phyloP scores from a whole-genome alignment of 139 green algal species.

The Micractinium sp. region DNA sequence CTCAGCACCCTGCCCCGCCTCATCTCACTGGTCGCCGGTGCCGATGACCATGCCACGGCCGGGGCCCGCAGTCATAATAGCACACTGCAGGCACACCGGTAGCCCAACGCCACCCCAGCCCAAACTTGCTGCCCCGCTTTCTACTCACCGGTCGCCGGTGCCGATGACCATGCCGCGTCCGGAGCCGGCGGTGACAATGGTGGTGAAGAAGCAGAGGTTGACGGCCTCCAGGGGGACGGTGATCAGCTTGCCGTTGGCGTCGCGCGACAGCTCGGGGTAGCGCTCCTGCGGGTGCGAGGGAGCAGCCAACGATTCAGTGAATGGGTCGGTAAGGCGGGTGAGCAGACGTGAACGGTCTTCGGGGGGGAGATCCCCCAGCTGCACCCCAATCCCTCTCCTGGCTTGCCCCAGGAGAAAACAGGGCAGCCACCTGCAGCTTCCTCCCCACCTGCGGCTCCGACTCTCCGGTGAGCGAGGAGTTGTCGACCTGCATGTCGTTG shows the following conservation, averaged over 20 bases:
- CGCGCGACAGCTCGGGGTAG: constrained; percentile 82
- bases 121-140: neutral
- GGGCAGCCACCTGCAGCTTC: constrained; percentile 50
- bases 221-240: constrained; percentile 65
- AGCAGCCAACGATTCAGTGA: constrained; percentile 7
- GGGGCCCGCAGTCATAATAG: constrained; percentile 58
- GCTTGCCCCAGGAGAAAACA: no score
- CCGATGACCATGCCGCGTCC: constrained; percentile 72
- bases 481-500: constrained; percentile 83
- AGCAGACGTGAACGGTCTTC: no score
- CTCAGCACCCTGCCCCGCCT: neutral
- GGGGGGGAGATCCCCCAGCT: no score
- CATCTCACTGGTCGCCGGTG: constrained; percentile 59
- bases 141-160: constrained; percentile 60
- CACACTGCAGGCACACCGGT: no score
- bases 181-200: constrained; percentile 61
- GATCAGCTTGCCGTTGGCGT: constrained; percentile 63
- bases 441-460: constrained; percentile 61
- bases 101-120: no score
- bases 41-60: constrained; percentile 72
- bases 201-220: constrained; percentile 81
- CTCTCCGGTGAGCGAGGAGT: constrained; percentile 93
- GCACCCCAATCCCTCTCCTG: no score
- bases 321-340: neutral
- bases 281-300: constrained; percentile 68